Percentiles rank a stretch among this genome's conserved stretches.
Evolutionary conservation across 2,329 filamentous ascomycete species (phyloP).

Genomic region (Exophiala xenobiotica): DNA sequence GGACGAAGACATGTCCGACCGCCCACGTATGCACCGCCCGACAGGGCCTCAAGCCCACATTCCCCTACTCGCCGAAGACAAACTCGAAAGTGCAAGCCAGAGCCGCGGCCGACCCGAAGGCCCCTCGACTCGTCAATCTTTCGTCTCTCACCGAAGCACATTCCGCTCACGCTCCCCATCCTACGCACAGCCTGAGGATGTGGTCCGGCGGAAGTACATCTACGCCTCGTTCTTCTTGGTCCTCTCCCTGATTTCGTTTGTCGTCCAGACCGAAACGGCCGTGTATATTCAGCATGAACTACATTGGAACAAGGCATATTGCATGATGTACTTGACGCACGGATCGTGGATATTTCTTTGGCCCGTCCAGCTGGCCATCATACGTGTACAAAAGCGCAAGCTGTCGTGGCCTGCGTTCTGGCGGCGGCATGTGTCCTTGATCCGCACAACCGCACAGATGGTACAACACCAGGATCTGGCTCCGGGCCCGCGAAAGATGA

Average conservation of each 20-base stretch:
- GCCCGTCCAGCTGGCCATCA: constrained; percentile 76
- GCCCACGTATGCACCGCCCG: constrained; percentile 50
- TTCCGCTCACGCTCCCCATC: constrained; percentile 78
- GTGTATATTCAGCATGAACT: constrained; percentile 91
- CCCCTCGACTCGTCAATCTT: constrained; percentile 37
- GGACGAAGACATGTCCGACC: constrained; percentile 45
- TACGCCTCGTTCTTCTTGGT: constrained; percentile 82
- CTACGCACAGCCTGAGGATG: constrained; percentile 58
- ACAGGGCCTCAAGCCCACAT: constrained; percentile 51
- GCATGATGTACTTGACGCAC: constrained; percentile 96
- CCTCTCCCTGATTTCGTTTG: constrained; percentile 82
- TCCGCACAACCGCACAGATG: constrained; percentile 75
- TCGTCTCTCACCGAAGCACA: constrained; percentile 60
- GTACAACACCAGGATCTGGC: constrained; percentile 76
- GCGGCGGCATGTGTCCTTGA: constrained; percentile 65
- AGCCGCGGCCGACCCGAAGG: constrained; percentile 15
- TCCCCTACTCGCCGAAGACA: constrained; percentile 55
- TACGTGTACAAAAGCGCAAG: constrained; percentile 75
- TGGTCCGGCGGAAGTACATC: constrained; percentile 78
- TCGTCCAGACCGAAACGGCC: constrained; percentile 91
- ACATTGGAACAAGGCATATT: constrained; percentile 97
- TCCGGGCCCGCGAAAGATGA: constrained; percentile 45
- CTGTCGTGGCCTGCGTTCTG: constrained; percentile 83
- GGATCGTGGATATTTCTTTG: constrained; percentile 89
- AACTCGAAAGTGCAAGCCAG: constrained; percentile 34